Evolutionary conservation across 805 yeast species (phyloP), one percentile per base, ranked within the genome.

Genomic region (Candida pini): DNA sequence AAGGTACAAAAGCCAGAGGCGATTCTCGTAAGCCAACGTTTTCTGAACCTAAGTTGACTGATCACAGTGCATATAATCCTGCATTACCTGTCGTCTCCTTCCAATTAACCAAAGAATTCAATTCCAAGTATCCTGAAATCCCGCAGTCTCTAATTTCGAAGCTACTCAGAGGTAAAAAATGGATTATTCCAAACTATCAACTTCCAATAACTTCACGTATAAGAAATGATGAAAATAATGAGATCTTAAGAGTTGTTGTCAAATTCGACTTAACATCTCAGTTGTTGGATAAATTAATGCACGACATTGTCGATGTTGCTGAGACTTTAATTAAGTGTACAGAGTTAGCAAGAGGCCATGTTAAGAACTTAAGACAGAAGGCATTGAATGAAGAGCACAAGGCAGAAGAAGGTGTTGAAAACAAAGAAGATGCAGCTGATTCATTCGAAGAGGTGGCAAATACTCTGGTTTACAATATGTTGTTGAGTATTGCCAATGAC

Each of bases 31-130:
- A 49, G 5, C 54, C 49, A 39, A 27, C 25, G 9, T 30, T 23
- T n/a, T 25, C 33, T 9, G 55, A 59, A 13, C 39, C 45, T 2
- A 35, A 33, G 0, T 36, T 49, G 30, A 36, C 45, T 17, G 47
- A 48, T 23, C 78, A 75, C 42, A 64, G 63, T 18, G 57, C 56
- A 18, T 87, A 64, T 63, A 70, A 74, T 49, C 78, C 83, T 1
- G 96, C 96, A 2, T 70, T 88, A 40, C 97, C 97, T 3, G 92
- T 88, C 22, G 96, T 87, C 28, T 82, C 96, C 0, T 88, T 87
- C 70, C 76, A 76, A 53, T 73, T 88, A 47, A 71, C 84, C 3
- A 64, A 76, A 33, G 65, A 66, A 25, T 74, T 88, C 55, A 54
- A 61, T 27, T 53, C 69, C 28, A 54, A 68, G 27, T 84, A 78